Conservation (phyloP, 352 stramenopile genomes). For the Saprolegnia diclina region DNA sequence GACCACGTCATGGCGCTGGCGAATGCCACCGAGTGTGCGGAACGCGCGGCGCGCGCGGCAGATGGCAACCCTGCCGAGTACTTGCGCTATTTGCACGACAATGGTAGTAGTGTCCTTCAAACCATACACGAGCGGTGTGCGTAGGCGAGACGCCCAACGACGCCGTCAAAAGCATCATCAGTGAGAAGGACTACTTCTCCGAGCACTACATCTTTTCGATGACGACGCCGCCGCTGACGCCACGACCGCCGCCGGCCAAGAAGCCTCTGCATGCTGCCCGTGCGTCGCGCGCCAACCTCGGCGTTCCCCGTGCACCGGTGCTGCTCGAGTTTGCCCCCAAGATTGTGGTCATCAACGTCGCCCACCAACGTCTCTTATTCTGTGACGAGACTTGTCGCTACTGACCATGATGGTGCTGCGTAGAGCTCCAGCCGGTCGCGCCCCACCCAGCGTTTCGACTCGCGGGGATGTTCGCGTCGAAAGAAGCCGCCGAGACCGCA, state of each 20-base stretch:
- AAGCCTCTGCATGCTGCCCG: neutral
- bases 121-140: neutral
- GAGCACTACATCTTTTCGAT: constrained; percentile 70
- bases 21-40: neutral
- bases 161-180: neutral
- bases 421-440: constrained; percentile 7
- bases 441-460: constrained; percentile 10
- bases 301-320: neutral
- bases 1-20: neutral
- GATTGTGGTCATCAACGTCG: constrained; percentile 15
- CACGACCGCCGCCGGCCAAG: neutral
- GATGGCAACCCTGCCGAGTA: constrained; percentile 19
- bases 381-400: neutral
- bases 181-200: constrained; percentile 41
- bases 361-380: neutral
- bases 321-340: neutral
- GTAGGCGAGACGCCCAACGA: neutral
- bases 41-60: neutral
- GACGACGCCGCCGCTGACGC: constrained; percentile 22
- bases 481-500: neutral
- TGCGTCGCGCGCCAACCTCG: neutral
- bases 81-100: constrained; percentile 1
- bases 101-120: neutral
- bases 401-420: neutral
- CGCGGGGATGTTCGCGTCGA: neutral